Base-by-base conservation (phyloP, 352 stramenopile genomes). In the Thalassiosira mediterranea region DNA sequence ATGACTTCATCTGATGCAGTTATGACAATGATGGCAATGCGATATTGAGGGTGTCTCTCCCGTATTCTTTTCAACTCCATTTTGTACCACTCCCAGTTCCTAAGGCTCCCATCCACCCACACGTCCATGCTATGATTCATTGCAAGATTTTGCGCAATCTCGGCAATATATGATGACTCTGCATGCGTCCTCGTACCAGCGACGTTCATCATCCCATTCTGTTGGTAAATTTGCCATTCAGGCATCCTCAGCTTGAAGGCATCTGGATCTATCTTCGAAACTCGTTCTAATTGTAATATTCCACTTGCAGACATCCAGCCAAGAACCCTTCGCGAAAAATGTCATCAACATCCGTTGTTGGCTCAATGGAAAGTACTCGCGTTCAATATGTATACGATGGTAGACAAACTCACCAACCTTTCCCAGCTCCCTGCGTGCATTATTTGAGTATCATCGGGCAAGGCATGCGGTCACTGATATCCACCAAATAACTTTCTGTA, bases 41-140 rank as follows among this genome's bases (percentile, higher is more conserved):
- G 34, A 66, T 82, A 82, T 23, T 76, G 52, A 38, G 73, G 73
- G 46, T 63, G 62, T 34, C 21, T 3, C 25, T 28, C 26, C 5
- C 73, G 47, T 13, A 74, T 56, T 29, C 34, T 1, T 48, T 67
- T 13, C 31, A 82, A 31, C 26, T 79, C 61, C 31, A 42, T 26
- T 37, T 56, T 37, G 49, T 79, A 79, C 68, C 73, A 82, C 8
- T 76, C 13, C 3, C 47, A 73, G n/a, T 82, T 69, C 7, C 58
- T 47, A 0, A 82, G 46, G 38, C 58, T 76, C 1, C 67, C 73
- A 61, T 82, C 73, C 56, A 82, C 42, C 73, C 73, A 82, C 13
- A 76, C 60, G 54, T 82, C 48, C 46, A 70, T 56, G 15, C 29
- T 56, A 19, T 79, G 63, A 13, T 34, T 44, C 70, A 82, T 80